A percentile compares a stretch with the other conserved stretches of the same genome.
These are phyloP conservation scores for Cyathus striatus DNA, from an alignment of 768 basidiomycete species.

Conservation along the genomic window DNA sequence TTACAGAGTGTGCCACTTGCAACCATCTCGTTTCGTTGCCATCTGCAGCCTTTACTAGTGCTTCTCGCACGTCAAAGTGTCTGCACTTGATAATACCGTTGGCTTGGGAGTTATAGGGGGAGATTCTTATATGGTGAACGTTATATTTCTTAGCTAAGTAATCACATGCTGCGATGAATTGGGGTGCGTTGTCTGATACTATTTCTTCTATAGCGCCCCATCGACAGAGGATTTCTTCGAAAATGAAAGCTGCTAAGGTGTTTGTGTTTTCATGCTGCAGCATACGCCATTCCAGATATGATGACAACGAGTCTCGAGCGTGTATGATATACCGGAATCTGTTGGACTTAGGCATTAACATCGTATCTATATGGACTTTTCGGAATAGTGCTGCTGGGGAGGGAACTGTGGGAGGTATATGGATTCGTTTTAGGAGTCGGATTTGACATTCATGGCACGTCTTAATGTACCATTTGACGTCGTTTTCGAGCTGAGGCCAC, in stretches of 20 bases:
- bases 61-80: constrained; percentile 10
- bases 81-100: constrained; percentile 22
- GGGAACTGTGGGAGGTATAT: constrained; percentile 16
- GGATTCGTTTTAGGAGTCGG: constrained; percentile 11
- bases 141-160: constrained; percentile 1
- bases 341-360: constrained; percentile 24
- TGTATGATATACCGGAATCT: constrained; percentile 19
- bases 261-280: constrained; percentile 10
- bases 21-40: constrained; percentile 15
- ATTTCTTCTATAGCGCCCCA: constrained; percentile 23
- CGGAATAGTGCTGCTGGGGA: constrained; percentile 17
- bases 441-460: constrained; percentile 35
- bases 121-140: constrained; percentile 28
- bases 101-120: constrained; percentile 24
- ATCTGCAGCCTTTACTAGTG: constrained; percentile 8
- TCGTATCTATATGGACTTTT: constrained; percentile 30
- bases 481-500: constrained; percentile 20
- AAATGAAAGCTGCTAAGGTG: constrained; percentile 9
- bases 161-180: not conserved
- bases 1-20: constrained; percentile 1
- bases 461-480: constrained; percentile 23
- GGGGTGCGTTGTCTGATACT: constrained; percentile 21
- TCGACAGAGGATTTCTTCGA: constrained; percentile 9
- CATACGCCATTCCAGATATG: constrained; percentile 12
- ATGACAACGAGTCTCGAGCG: constrained; percentile 14